phyloP scores from a whole-genome alignment of 108 stramenopile genomes.

The Phaeodactylum tricornutum region DNA sequence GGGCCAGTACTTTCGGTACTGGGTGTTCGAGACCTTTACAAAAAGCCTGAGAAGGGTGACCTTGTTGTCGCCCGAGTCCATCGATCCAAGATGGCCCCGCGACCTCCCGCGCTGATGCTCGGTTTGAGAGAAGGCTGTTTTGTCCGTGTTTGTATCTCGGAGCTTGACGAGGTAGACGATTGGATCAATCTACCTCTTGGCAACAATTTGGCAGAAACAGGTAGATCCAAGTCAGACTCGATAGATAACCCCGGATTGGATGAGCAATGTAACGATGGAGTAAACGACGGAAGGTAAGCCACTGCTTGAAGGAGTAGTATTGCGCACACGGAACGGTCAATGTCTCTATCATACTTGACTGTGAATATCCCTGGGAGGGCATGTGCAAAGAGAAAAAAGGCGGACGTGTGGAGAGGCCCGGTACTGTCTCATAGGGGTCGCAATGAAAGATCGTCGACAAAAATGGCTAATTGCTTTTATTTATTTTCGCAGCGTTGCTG shows the following conservation, averaged over 20 bases:
- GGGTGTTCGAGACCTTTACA: no score
- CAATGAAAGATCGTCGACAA: conserved; percentile 82
- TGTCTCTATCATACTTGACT: conserved; percentile 17
- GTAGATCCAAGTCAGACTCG: no score
- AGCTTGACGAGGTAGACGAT: conserved; percentile 64
- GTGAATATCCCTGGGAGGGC: conserved; percentile 28
- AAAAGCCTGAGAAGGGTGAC: conserved; percentile 49
- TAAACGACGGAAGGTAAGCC: no score
- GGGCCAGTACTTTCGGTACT: no score
- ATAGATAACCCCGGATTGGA: no score
- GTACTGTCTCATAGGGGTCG: conserved; percentile 32
- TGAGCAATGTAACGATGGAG: no score
- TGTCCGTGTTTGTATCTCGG: conserved; percentile 79
- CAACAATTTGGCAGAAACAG: no score
- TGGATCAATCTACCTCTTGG: conserved; percentile 87
- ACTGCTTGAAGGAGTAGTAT: no score
- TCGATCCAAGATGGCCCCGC: conserved; percentile 13
- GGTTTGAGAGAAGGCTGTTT: conserved; percentile 58
- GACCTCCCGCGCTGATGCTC: conserved; percentile 70
- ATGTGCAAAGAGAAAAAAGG: conserved; percentile 31
- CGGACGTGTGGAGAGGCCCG: conserved; percentile 78
- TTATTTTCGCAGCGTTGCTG: conserved; percentile 6
- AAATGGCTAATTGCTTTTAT: conserved; percentile 19
- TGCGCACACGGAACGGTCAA: no score
- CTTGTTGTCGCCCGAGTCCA: conserved; percentile 59